Conservation (phyloP, 1,284 basidiomycete genomes). For the Trametes hirsuta region DNA sequence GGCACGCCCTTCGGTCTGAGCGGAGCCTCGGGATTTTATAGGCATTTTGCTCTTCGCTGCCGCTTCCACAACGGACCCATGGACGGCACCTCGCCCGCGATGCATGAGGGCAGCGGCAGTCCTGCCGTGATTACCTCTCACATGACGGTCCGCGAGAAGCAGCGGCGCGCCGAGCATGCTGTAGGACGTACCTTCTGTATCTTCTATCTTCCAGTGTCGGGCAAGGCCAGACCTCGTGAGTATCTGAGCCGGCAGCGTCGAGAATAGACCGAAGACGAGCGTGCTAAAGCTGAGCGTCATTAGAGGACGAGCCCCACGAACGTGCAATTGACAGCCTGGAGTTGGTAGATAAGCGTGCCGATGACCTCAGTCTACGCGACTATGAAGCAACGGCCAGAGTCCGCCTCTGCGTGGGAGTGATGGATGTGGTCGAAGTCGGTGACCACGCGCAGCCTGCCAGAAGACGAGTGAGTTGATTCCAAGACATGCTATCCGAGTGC, state of each 20-base stretch:
- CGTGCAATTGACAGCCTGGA: slow-evolving; percentile 7
- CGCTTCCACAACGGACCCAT: neutral
- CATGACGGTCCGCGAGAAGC: slow-evolving; percentile 21
- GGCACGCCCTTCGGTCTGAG: neutral
- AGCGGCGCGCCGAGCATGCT: slow-evolving; percentile 5
- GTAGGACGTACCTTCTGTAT: slow-evolving; percentile 17
- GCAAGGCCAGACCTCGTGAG: slow-evolving; percentile 19
- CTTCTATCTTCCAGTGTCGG: slow-evolving; percentile 5
- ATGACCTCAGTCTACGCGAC: neutral
- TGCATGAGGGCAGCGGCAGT: slow-evolving; percentile 8
- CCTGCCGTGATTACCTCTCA: slow-evolving; percentile 22
- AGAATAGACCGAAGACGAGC: slow-evolving; percentile 17
- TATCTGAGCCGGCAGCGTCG: slow-evolving; percentile 18
- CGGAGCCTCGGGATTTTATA: neutral
- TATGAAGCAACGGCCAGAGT: no score
- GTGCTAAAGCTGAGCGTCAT: slow-evolving; percentile 14
- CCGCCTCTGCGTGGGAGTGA: no score
- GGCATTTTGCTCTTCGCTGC: neutral
- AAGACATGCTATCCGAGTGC: neutral
- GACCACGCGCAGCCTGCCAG: no score
- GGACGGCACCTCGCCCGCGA: neutral
- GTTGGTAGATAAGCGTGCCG: neutral
- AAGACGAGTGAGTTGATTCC: no score
- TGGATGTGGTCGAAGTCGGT: no score
- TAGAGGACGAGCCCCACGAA: slow-evolving; percentile 13